Conservation (phyloP, 495 filamentous ascomycete genomes). For the Tuber calosporum region DNA sequence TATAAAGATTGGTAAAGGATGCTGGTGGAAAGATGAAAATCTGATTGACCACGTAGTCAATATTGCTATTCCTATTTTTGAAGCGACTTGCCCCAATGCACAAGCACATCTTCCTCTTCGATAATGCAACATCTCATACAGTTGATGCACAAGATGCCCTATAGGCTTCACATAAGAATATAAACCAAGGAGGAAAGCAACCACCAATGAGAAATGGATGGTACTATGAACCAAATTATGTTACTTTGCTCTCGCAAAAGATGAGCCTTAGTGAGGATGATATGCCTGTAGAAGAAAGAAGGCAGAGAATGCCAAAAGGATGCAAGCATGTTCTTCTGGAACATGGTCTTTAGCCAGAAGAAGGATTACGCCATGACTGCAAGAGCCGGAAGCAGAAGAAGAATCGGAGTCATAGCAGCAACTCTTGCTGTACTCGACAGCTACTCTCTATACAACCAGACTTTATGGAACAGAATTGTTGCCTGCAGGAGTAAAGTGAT, state of each 20-base stretch:
- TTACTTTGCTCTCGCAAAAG: neutral
- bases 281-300: neutral
- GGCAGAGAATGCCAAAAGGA: no score
- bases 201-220: neutral
- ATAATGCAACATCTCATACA: conserved; percentile 6
- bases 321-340: neutral
- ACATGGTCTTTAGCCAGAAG: neutral
- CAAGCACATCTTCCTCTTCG: neutral
- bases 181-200: no score
- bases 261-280: neutral
- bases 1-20: no score
- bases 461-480: neutral
- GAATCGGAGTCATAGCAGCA: neutral
- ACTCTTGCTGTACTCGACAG: neutral
- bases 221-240: neutral
- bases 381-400: neutral
- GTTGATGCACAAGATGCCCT: neutral
- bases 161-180: neutral
- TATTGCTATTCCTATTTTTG: conserved; percentile 10
- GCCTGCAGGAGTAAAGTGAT: neutral
- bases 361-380: neutral
- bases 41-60: neutral
- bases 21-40: neutral
- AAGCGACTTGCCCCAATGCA: neutral
- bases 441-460: neutral